phyloP scores from a whole-genome alignment of 306 rosid genomes.

The Vigna trinervia region DNA sequence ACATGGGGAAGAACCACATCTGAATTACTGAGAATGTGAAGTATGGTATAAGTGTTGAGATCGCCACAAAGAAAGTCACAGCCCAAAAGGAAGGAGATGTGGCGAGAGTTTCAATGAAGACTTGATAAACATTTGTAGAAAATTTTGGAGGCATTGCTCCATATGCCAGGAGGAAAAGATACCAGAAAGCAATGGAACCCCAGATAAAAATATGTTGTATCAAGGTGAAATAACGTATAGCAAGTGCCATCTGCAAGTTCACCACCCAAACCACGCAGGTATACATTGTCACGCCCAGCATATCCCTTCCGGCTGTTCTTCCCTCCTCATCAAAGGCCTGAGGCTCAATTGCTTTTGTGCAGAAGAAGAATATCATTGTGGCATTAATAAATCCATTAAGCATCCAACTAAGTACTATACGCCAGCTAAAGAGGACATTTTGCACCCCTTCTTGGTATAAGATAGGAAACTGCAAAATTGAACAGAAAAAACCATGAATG shows the following conservation, averaged over 20 bases:
- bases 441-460: conserved; percentile 96
- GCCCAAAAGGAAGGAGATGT: conserved; percentile 79
- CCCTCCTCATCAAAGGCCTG: conserved; percentile 75
- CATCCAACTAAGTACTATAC: conserved; percentile 87
- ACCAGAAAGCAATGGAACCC: conserved; percentile 85
- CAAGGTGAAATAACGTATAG: conserved; percentile 78
- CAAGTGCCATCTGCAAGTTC: conserved; percentile 86
- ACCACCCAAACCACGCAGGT: conserved; percentile 89
- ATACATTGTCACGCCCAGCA: conserved; percentile 80
- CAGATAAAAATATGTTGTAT: conserved; percentile 86
- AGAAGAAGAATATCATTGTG: conserved; percentile 75
- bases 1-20: conserved; percentile 87
- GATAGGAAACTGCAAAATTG: conserved; percentile 76
- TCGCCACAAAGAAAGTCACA: conserved; percentile 59
- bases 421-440: conserved; percentile 87
- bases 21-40: conserved; percentile 66
- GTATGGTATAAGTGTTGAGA: conserved; percentile 74
- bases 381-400: conserved; percentile 70
- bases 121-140: conserved; percentile 71
- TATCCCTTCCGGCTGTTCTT: conserved; percentile 75
- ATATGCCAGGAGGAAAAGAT: conserved; percentile 69
- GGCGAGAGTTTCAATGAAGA: conserved; percentile 79
- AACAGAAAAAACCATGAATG: conserved; percentile 22
- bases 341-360: conserved; percentile 62
- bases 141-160: conserved; percentile 68